A percentile compares a stretch with the other conserved stretches of the same genome.
phyloP scores from a whole-genome alignment of 768 basidiomycete species.

The Mycena crocata region DNA sequence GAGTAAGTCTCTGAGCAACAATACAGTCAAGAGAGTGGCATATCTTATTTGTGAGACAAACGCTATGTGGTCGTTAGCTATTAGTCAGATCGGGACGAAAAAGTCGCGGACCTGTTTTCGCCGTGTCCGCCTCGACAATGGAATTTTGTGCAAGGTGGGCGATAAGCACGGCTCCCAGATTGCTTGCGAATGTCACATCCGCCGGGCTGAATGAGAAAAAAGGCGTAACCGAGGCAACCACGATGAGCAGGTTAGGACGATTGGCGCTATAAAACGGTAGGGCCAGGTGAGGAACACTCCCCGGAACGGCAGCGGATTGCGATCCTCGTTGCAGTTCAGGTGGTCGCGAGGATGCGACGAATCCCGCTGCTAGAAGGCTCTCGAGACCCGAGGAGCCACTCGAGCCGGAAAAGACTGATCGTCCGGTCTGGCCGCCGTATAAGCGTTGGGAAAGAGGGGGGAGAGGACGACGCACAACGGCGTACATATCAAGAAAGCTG shows the following conservation, averaged over 20 bases:
- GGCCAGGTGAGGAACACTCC: constrained; percentile 10
- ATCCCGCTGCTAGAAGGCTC: not conserved
- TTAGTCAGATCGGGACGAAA: not conserved
- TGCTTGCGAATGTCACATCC: constrained; percentile 21
- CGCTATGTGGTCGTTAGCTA: constrained; percentile 6
- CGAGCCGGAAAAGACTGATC: constrained; percentile 14
- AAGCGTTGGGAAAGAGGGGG: not conserved
- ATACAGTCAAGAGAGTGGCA: not conserved
- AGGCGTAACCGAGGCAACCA: constrained; percentile 10
- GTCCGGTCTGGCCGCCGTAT: constrained; percentile 1
- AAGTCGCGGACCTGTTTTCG: constrained; percentile 16
- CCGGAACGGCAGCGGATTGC: too few species aligned
- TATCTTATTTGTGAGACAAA: constrained; percentile 30
- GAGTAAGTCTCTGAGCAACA: not conserved
- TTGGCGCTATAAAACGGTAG: constrained; percentile 19
- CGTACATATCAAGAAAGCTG: constrained; percentile 10
- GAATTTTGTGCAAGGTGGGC: constrained; percentile 9
- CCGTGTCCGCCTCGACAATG: constrained; percentile 27
- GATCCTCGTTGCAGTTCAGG: not conserved
- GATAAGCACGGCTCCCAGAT: constrained; percentile 19
- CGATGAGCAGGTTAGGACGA: constrained; percentile 21
- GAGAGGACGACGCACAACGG: not conserved
- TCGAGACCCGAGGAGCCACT: constrained; percentile 10
- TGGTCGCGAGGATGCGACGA: not conserved
- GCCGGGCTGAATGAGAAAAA: constrained; percentile 13